Percentiles rank a stretch among this genome's conserved stretches.
Conservation (phyloP, 225 moss, liverwort and hornwort species). For the Bryum argenteum region DNA sequence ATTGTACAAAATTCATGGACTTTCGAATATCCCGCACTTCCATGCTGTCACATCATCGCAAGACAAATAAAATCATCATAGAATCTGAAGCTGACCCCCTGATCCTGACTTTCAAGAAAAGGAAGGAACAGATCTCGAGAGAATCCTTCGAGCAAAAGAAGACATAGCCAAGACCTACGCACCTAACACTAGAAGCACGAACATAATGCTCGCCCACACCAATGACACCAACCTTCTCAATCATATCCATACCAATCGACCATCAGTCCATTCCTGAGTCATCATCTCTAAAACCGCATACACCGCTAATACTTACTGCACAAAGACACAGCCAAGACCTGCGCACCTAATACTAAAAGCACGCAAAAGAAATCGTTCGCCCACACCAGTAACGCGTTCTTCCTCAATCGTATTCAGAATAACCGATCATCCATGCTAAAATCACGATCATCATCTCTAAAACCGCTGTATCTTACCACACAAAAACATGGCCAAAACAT, state of each 20-base stretch:
- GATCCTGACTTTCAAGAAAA: background rate
- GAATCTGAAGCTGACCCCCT: background rate
- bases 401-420: constrained; percentile 6
- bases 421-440: constrained; percentile 8
- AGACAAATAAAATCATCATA: background rate
- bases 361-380: background rate
- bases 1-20: background rate
- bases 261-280: background rate
- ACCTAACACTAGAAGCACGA: constrained; percentile 9
- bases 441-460: background rate
- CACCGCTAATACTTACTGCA: constrained; percentile 13
- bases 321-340: background rate
- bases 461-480: constrained; percentile 15
- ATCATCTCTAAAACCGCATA: background rate
- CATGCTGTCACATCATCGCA: background rate
- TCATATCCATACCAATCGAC: constrained; percentile 2
- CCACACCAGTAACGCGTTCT: background rate
- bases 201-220: background rate
- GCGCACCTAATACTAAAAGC: constrained; percentile 5
- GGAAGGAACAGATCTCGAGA: background rate
- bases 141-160: background rate
- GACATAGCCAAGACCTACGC: background rate
- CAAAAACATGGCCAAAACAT: too few relatives aligned
- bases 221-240: background rate
- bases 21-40: background rate